These are phyloP conservation scores for Trypanosoma brucei DNA, from an alignment of 208 protist species.

Conservation along the genomic window DNA sequence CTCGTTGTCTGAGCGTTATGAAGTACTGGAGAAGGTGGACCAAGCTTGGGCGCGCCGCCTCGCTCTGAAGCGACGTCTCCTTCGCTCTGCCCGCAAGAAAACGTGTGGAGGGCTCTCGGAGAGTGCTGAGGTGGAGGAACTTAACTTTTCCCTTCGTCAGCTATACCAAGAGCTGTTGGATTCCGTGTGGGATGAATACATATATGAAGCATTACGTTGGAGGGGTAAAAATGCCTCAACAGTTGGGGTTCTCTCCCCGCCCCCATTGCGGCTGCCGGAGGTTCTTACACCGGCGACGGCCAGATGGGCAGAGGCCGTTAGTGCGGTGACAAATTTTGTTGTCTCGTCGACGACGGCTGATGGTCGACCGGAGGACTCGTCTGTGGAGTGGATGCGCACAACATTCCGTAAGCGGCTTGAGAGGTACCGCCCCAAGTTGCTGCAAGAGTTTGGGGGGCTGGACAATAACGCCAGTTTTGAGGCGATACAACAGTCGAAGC, in stretches of 20 bases:
- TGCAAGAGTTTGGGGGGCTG: conserved; percentile 31
- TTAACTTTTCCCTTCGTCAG: conserved; percentile 18
- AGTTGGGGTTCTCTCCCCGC: conserved; percentile 14
- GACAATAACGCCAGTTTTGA: conserved; percentile 42
- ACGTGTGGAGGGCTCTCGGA: background rate
- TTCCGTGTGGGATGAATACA: conserved; percentile 70
- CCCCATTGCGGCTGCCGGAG: conserved; percentile 38
- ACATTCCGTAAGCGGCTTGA: conserved; percentile 52
- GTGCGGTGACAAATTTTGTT: conserved; percentile 50
- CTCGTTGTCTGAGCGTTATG: conserved; percentile 72
- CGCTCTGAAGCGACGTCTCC: conserved; percentile 38
- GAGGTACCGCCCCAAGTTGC: conserved; percentile 37
- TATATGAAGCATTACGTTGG: conserved; percentile 70
- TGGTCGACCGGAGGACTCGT: conserved; percentile 5
- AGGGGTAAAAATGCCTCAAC: conserved; percentile 14
- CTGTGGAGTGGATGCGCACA: conserved; percentile 30
- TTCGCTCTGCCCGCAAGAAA: conserved; percentile 24
- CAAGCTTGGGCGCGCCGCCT: conserved; percentile 58
- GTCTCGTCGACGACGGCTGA: conserved; percentile 2
- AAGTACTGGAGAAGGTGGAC: conserved; percentile 62
- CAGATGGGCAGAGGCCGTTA: conserved; percentile 65
- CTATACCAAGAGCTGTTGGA: conserved; percentile 55
- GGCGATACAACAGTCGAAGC: conserved; percentile 35
- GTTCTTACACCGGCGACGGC: conserved; percentile 46
- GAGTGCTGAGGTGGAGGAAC: background rate